These are phyloP conservation scores for Mycena galopus DNA, from an alignment of 768 basidiomycete species.

Conservation along the genomic window DNA sequence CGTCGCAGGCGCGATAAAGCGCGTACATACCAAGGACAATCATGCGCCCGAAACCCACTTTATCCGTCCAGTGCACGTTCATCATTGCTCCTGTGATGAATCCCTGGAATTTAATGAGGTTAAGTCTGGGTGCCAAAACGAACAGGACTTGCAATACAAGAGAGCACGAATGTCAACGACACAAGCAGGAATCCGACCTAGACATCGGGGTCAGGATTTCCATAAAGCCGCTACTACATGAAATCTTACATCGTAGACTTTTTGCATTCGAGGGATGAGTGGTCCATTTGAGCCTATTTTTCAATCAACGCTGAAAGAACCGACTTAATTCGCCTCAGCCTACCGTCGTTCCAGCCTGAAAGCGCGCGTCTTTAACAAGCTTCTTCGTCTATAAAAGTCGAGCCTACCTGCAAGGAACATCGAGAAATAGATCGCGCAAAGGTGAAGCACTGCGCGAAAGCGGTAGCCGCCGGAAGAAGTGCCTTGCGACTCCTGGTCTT, in stretches of 20 bases:
- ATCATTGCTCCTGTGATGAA: slow-evolving; percentile 60
- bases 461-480: neutral
- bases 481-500: neutral
- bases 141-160: slow-evolving; percentile 43
- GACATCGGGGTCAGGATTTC: neutral
- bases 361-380: neutral
- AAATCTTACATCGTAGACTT: slow-evolving; percentile 28
- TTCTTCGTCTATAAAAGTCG: neutral
- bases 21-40: slow-evolving; percentile 40
- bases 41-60: slow-evolving; percentile 57
- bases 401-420: slow-evolving; percentile 21
- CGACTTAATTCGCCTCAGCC: neutral
- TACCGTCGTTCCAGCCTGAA: slow-evolving; percentile 26
- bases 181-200: slow-evolving; percentile 63
- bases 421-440: slow-evolving; percentile 23
- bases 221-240: no score
- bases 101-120: slow-evolving; percentile 48
- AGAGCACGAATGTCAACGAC: slow-evolving; percentile 61
- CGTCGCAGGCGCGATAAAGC: neutral
- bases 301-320: neutral
- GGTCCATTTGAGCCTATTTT: slow-evolving; percentile 9
- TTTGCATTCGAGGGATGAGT: slow-evolving; percentile 34
- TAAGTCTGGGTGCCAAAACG: neutral
- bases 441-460: slow-evolving; percentile 12
- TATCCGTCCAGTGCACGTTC: slow-evolving; percentile 62